Evolutionary conservation across 2,329 filamentous ascomycete species (phyloP).

Genomic region (Gaeumannomyces sp.): DNA sequence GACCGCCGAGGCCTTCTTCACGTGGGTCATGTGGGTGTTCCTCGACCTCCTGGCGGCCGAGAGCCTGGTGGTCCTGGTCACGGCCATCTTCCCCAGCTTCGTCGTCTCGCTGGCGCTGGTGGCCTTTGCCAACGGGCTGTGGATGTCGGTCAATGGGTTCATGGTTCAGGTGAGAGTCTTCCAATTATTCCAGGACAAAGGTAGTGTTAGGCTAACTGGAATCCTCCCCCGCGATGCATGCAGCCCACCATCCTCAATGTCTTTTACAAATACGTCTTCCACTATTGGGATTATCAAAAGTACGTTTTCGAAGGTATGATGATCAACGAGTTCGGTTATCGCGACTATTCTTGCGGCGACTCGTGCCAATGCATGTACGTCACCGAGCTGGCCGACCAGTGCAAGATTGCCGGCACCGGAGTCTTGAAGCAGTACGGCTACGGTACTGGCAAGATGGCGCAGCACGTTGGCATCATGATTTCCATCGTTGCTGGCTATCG

Average conservation of each 20-base stretch:
- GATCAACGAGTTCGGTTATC: constrained; percentile 72
- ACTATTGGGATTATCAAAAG: constrained; percentile 81
- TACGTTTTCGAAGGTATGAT: constrained; percentile 93
- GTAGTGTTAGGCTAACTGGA: neutral
- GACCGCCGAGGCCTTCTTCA: constrained; percentile 61
- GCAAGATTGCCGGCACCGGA: constrained; percentile 63
- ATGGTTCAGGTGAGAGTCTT: constrained; percentile 32
- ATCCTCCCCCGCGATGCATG: constrained; percentile 44
- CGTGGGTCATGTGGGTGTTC: constrained; percentile 78
- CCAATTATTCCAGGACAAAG: neutral
- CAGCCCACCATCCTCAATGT: constrained; percentile 65
- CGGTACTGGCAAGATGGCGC: constrained; percentile 52
- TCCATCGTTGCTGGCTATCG: constrained; percentile 70
- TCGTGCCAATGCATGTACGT: constrained; percentile 65
- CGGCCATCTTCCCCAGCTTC: constrained; percentile 68
- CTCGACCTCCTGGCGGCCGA: constrained; percentile 78
- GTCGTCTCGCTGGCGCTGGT: constrained; percentile 73
- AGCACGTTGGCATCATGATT: constrained; percentile 72
- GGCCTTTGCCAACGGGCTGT: constrained; percentile 81
- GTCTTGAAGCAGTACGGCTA: constrained; percentile 69
- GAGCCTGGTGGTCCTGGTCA: constrained; percentile 72
- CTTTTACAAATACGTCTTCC: constrained; percentile 83
- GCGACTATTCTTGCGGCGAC: constrained; percentile 54
- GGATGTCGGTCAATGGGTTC: constrained; percentile 84
- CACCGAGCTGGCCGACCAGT: constrained; percentile 54